phyloP scores from a whole-genome alignment of 2,329 filamentous ascomycete genomes.

The Bertia moriformis region DNA sequence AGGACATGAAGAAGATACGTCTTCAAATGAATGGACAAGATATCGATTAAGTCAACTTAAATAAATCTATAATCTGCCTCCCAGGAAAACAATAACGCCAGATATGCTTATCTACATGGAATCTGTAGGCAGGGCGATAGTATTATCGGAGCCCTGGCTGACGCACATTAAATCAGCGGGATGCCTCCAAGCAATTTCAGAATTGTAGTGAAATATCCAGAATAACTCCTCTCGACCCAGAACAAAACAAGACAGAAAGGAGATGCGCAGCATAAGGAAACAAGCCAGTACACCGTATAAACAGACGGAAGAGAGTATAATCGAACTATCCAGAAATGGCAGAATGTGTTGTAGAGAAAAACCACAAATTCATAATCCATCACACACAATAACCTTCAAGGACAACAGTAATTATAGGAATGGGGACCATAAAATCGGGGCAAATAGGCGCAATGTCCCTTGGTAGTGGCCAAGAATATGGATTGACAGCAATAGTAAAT shows the following conservation, averaged over 20 bases:
- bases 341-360: neutral
- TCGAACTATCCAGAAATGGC: no score
- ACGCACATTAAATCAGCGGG: neutral
- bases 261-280: constrained; percentile 10
- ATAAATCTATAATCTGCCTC: no score
- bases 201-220: neutral
- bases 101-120: constrained; percentile 23
- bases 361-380: neutral
- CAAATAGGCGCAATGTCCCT: no score
- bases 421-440: no score
- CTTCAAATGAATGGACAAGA: no score
- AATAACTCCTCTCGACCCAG: constrained; percentile 8
- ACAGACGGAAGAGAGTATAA: no score
- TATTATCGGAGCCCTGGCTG: constrained; percentile 11
- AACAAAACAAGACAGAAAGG: constrained; percentile 7
- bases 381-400: no score
- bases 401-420: no score
- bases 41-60: no score
- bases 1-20: no score
- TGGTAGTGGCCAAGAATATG: no score
- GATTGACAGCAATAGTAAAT: no score
- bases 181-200: neutral
- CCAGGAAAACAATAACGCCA: constrained; percentile 13
- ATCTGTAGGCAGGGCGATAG: constrained; percentile 14
- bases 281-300: constrained; percentile 10